phyloP scores from a whole-genome alignment of 148 eudicot species.

The Rhododendron henanense region DNA sequence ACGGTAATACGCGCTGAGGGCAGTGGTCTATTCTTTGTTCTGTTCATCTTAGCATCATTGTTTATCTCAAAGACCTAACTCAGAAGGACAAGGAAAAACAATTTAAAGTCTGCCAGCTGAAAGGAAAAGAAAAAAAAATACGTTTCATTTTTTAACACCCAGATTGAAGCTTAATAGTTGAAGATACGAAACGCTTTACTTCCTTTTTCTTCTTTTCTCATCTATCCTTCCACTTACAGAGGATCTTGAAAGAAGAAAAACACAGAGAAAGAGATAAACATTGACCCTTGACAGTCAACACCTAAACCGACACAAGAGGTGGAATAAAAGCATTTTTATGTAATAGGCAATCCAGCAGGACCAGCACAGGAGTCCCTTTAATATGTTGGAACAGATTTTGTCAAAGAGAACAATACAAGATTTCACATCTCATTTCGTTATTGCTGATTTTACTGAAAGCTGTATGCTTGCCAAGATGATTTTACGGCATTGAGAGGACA shows the following conservation, averaged over 20 bases:
- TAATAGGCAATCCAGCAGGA: neutral
- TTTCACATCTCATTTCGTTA: neutral
- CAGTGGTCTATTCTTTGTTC: conserved; percentile 81
- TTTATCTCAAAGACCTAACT: conserved; percentile 74
- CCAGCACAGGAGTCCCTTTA: neutral
- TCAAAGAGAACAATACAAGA: neutral
- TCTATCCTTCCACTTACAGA: neutral
- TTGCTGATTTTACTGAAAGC: neutral
- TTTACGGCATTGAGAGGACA: neutral
- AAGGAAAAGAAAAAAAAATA: neutral
- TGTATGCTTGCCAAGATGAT: neutral
- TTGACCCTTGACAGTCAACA: neutral
- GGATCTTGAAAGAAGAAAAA: neutral
- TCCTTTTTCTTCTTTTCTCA: neutral
- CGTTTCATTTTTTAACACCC: neutral
- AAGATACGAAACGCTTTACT: neutral
- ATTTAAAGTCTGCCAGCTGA: neutral
- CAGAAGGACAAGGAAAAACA: neutral
- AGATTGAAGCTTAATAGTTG: conserved; percentile 1
- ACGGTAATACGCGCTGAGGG: conserved; percentile 80
- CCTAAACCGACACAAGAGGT: neutral
- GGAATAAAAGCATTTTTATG: neutral
- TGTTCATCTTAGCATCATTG: conserved; percentile 87
- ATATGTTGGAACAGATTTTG: neutral
- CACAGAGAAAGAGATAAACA: neutral